Base-by-base conservation (phyloP, 352 stramenopile species). In the Lagenidium giganteum region DNA sequence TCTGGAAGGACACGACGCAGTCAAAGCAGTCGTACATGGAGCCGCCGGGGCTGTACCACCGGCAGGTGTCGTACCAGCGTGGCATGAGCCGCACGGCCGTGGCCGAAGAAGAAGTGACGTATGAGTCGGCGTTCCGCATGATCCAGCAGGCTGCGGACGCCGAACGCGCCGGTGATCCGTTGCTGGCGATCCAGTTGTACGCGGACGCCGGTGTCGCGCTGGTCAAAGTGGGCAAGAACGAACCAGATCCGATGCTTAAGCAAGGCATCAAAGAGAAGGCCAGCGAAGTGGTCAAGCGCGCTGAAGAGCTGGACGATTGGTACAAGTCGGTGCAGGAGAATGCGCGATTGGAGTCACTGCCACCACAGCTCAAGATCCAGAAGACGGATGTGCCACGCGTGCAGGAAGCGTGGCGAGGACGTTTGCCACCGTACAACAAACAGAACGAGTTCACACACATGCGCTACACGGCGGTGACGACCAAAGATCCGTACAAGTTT, bases 231-330 rank as follows among this genome's bases (percentile, higher is more conserved):
- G 59, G 59, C 1, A 44, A 27, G 17, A 25, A 43, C 1, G 59
- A 69, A 40, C 31, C 43, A 14, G 59, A 69, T 25, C 54, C 59
- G 31, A 16, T 69, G 32, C 35, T 69, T 14, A 59, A 62, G 31
- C 54, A 61, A 26, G 59, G 59, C 29, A 69, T 69, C 25, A 44
- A 42, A 20, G 50, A 69, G 35, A 69, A 69, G 45, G 51, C 59
- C n/a, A 53, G 57, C n/a, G 59, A 69, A 41, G 47, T 69, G 30
- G 50, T 69, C 37, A 62, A 65, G 40, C 52, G 59, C 8, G 59
- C 59, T 3, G 59, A 69, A 21, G 55, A 69, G 33, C 47, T 69
- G 11, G 50, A 62, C 23, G 23, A 54, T 36, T 65, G 60, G 60
- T 66, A 54, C 37, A 56, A 62, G 20, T 47, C 51, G 7, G 55